Evolutionary conservation across 306 rosid species (phyloP).

Genomic region (Canavalia gladiata): DNA sequence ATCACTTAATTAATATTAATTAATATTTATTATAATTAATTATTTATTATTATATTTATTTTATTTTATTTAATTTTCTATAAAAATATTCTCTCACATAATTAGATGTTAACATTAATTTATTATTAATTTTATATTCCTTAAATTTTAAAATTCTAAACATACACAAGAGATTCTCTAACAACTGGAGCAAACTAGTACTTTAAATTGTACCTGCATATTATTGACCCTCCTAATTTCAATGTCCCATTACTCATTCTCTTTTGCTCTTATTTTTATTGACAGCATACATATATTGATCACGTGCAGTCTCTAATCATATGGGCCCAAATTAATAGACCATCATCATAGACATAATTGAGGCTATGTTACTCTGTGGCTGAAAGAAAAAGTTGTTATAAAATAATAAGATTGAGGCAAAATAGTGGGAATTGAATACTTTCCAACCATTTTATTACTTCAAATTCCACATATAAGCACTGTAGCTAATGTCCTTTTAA

Average conservation of each 20-base stretch:
- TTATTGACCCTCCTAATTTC: not conserved
- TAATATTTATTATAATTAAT: too few species aligned
- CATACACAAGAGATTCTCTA: not conserved
- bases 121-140: too few species aligned
- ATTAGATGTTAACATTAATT: too few species aligned
- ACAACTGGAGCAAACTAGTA: not conserved
- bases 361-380: slow-evolving; percentile 4
- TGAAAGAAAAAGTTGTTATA: not conserved
- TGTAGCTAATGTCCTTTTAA: not conserved
- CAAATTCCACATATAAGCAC: not conserved
- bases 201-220: slow-evolving; percentile 8
- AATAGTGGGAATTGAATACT: not conserved
- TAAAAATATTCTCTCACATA: too few species aligned
- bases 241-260: not conserved
- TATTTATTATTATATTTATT: too few species aligned
- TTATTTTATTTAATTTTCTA: too few species aligned
- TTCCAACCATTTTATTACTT: slow-evolving; percentile 26
- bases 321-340: not conserved
- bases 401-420: not conserved
- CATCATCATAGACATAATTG: not conserved
- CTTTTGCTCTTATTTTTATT: not conserved
- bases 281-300: not conserved
- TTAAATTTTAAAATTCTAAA: too few species aligned
- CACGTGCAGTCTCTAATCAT: not conserved
- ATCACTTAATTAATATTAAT: too few species aligned